phyloP scores from a whole-genome alignment of 2,329 filamentous ascomycete species.

The Penicillium sp. region DNA sequence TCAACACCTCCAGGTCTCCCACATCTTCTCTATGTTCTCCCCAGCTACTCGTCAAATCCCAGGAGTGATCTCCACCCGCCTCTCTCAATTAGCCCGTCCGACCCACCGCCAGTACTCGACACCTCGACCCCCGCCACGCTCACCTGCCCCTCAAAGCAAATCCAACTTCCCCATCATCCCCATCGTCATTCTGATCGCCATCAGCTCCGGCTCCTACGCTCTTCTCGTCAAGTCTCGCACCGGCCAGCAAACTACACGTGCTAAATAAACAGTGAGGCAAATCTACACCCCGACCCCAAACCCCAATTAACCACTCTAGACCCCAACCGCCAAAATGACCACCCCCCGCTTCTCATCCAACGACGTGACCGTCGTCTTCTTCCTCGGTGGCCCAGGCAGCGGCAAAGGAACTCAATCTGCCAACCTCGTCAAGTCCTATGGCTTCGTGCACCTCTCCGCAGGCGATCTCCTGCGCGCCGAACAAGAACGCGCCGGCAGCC shows the following conservation, averaged over 20 bases:
- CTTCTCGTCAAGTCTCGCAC: slow-evolving; percentile 54
- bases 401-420: slow-evolving; percentile 97
- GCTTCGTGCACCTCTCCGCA: slow-evolving; percentile 89
- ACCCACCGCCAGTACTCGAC: slow-evolving; percentile 23
- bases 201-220: slow-evolving; percentile 53
- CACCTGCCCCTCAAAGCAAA: slow-evolving; percentile 30
- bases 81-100: slow-evolving; percentile 13
- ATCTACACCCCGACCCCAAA: not conserved
- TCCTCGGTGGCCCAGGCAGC: slow-evolving; percentile 91
- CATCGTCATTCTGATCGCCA: slow-evolving; percentile 47
- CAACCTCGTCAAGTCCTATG: slow-evolving; percentile 81
- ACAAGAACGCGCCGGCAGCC: slow-evolving; percentile 79
- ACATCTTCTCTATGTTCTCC: slow-evolving; percentile 18
- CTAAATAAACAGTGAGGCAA: slow-evolving; percentile 8
- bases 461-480: slow-evolving; percentile 93
- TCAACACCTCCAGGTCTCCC: not conserved
- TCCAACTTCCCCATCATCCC: slow-evolving; percentile 47
- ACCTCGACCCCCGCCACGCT: slow-evolving; percentile 13
- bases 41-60: slow-evolving; percentile 14
- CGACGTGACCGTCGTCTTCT: slow-evolving; percentile 92
- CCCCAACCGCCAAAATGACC: slow-evolving; percentile 22
- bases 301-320: not conserved
- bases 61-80: slow-evolving; percentile 19
- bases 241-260: slow-evolving; percentile 20
- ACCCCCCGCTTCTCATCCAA: slow-evolving; percentile 74